A percentile compares a stretch with the other conserved stretches of the same genome.
Evolutionary conservation across 1,139 yeast species (phyloP).

Genomic region (Saccharomyces hybrid): DNA sequence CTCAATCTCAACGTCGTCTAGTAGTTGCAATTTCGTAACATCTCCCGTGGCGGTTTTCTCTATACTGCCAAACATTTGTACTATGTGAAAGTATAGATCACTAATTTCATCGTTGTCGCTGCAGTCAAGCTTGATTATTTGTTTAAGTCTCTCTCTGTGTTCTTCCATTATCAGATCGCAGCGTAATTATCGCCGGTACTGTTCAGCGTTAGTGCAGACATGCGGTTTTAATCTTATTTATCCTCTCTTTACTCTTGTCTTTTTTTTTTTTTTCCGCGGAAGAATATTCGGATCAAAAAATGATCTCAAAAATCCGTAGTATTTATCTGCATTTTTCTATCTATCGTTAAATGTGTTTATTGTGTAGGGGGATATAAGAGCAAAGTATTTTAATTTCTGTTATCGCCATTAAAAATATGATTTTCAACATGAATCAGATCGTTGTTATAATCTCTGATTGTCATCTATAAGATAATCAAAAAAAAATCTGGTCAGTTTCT

Average conservation of each 20-base stretch:
- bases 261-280: not conserved
- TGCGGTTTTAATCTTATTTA: not conserved
- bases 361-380: too few species aligned
- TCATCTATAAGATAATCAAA: too few species aligned
- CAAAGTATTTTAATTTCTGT: too few species aligned
- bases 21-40: not conserved
- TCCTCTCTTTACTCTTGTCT: not conserved
- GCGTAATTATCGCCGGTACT: not conserved
- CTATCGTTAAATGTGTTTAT: too few species aligned
- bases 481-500: too few species aligned
- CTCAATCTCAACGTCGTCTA: not conserved
- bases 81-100: not conserved
- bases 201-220: not conserved
- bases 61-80: not conserved
- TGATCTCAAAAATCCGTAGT: too few species aligned
- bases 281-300: not conserved
- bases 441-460: too few species aligned
- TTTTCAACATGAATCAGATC: too few species aligned
- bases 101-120: not conserved
- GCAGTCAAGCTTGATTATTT: not conserved
- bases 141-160: not conserved
- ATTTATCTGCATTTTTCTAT: too few species aligned
- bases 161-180: not conserved
- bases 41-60: not conserved
- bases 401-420: too few species aligned